Percentiles rank a stretch among this genome's conserved stretches.
phyloP scores from a whole-genome alignment of 108 stramenopile genomes.

The Craspedostauros australis region DNA sequence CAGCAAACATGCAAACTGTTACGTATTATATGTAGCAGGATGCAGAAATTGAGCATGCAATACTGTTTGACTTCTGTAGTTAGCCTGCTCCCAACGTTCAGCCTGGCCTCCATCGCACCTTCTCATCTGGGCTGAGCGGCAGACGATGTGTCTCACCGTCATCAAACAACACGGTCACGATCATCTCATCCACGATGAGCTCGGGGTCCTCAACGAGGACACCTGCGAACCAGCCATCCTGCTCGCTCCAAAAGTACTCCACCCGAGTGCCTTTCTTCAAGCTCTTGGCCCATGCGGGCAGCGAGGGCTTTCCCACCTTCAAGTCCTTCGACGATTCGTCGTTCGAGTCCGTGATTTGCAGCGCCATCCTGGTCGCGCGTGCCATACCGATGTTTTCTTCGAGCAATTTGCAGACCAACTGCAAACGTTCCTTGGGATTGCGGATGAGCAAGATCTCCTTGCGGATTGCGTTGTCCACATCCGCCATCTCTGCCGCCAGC shows the following conservation, averaged over 20 bases:
- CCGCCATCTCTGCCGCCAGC: constrained; percentile 71
- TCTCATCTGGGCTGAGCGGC: constrained; percentile 74
- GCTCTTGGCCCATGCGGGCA: constrained; percentile 68
- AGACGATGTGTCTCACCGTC: constrained; percentile 66
- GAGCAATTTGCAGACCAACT: constrained; percentile 40
- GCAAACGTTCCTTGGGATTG: constrained; percentile 50
- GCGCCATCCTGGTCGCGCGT: constrained; percentile 46
- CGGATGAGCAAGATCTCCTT: constrained; percentile 40
- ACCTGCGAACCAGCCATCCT: constrained; percentile 66
- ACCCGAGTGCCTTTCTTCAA: constrained; percentile 56
- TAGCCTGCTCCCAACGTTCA: too few relatives aligned
- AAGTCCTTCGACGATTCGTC: constrained; percentile 52
- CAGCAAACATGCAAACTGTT: too few relatives aligned
- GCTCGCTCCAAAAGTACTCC: constrained; percentile 82
- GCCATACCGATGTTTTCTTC: constrained; percentile 45
- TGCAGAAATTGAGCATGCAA: too few relatives aligned
- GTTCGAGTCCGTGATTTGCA: constrained; percentile 40
- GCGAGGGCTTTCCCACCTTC: constrained; percentile 60
- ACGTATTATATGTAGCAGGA: too few relatives aligned
- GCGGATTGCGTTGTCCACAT: constrained; percentile 42
- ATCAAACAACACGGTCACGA: constrained; percentile 69
- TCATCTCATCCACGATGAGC: constrained; percentile 59
- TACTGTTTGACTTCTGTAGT: too few relatives aligned
- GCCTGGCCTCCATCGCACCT: constrained; percentile 74
- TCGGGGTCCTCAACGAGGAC: constrained; percentile 68